Evolutionary conservation across 2,329 filamentous ascomycete species (phyloP).

Genomic region (Onygenales sp.): DNA sequence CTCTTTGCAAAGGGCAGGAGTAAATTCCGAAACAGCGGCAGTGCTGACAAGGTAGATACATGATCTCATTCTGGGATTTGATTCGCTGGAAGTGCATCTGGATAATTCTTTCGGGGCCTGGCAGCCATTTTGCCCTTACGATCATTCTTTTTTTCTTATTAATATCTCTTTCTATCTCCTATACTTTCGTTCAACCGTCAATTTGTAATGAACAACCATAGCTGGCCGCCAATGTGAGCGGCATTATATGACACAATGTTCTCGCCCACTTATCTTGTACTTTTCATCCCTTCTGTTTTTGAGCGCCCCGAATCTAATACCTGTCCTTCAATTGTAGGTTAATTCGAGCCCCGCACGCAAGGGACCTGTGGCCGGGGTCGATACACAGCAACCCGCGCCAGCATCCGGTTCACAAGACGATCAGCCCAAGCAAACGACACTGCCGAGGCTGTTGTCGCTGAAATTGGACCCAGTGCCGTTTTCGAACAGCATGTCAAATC

Average conservation of each 20-base stretch:
- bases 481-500: neutral
- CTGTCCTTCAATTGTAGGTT: slow-evolving; percentile 8
- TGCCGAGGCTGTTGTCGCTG: neutral
- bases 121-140: neutral
- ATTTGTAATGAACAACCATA: slow-evolving; percentile 3
- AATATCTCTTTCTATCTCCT: slow-evolving; percentile 6
- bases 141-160: neutral
- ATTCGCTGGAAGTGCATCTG: neutral
- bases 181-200: slow-evolving; percentile 4
- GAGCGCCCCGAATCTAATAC: slow-evolving; percentile 5
- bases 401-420: neutral
- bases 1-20: slow-evolving; percentile 83
- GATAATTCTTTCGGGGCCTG: neutral
- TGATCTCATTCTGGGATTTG: slow-evolving; percentile 40
- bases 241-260: slow-evolving; percentile 9
- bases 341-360: neutral
- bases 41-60: slow-evolving; percentile 75
- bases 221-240: neutral
- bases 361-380: neutral
- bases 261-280: slow-evolving; percentile 12
- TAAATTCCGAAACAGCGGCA: slow-evolving; percentile 60
- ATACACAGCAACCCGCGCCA: neutral
- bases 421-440: neutral
- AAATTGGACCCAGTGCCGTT: slow-evolving; percentile 2
- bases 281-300: slow-evolving; percentile 5